Evolutionary conservation across 768 basidiomycete genomes (phyloP).

Genomic region (Solioccasus polychromus): DNA sequence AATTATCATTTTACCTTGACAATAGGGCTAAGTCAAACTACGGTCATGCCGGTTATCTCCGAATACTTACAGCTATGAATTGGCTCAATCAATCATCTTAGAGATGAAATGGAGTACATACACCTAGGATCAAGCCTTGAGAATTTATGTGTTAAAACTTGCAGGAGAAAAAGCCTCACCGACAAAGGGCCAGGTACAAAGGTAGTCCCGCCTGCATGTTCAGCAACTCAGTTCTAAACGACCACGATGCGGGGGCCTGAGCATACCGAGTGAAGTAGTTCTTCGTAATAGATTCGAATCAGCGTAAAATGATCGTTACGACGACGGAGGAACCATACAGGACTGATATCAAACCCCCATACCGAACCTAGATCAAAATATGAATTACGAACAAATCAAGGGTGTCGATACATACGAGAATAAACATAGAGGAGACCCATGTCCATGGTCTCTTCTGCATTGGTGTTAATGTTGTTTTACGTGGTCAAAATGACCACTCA

Average conservation of each 20-base stretch:
- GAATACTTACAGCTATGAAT: too few relatives aligned
- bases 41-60: too few relatives aligned
- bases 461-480: background rate
- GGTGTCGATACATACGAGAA: conserved; percentile 1
- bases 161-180: background rate
- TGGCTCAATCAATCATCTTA: too few relatives aligned
- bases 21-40: background rate
- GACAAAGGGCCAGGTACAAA: conserved; percentile 6
- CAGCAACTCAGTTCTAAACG: background rate
- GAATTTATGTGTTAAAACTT: too few relatives aligned
- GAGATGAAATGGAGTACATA: background rate
- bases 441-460: conserved; percentile 7
- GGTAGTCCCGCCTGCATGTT: background rate
- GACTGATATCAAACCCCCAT: background rate
- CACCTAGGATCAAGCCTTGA: conserved; percentile 3
- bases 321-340: background rate
- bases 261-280: too few relatives aligned
- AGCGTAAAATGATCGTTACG: too few relatives aligned
- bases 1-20: background rate
- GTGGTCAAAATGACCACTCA: background rate
- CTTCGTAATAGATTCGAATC: too few relatives aligned
- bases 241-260: background rate
- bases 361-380: conserved; percentile 6
- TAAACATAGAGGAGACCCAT: conserved; percentile 4
- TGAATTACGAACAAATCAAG: background rate